Base-by-base conservation (phyloP, 1,284 basidiomycete genomes). In the Retiboletus flavoniger region DNA sequence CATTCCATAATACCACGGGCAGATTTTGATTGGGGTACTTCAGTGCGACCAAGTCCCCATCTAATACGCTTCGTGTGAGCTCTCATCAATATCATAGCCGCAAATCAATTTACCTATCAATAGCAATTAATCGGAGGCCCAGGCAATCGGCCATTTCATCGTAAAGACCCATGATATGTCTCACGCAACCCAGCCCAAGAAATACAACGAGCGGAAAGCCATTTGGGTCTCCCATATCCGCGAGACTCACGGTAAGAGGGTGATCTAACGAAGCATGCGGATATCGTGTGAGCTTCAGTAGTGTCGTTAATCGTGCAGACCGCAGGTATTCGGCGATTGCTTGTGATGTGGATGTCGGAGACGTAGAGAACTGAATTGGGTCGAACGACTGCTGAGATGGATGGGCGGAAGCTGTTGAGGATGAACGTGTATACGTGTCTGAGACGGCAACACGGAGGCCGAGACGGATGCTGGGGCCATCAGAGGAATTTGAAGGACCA, bases 61-160 rank as follows among this genome's bases (percentile, higher is more conserved):
- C 88, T 91, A 63, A 36, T 52, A 44, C 53, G 49, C 19, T 21
- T 46, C 6, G 24, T 41, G 56, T 61, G 54, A 63, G 58, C 48
- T 48, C 47, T 57, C 45, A 36, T 44, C 42, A 5, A 48, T 19
- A 50, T 32, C 52, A 51, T 46, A 29, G 44, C 17, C 38, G 32
- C 14, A 10, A 34, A 43, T 38, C 34, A 28, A 68, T 76, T 58
- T 66, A 89, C 87, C 96, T 83, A 72, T 99, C 96, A 62, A 99
- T 88, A 48, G 95, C 96, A 63, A 99, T 94, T 47, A 99, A 76
- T 45, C 96, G 78, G 28, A 99, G 78, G 1, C 87, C 89, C 54
- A 97, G 74, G 48, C 89, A 89, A 56, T 88, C 83, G 13, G 96
- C 96, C 81, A 98, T 89, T 68, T 98, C 96, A 69, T 98, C 95